A percentile compares a stretch with the other conserved stretches of the same genome.
Evolutionary conservation across 2,329 filamentous ascomycete genomes (phyloP).

Genomic region (Nemania sp.): DNA sequence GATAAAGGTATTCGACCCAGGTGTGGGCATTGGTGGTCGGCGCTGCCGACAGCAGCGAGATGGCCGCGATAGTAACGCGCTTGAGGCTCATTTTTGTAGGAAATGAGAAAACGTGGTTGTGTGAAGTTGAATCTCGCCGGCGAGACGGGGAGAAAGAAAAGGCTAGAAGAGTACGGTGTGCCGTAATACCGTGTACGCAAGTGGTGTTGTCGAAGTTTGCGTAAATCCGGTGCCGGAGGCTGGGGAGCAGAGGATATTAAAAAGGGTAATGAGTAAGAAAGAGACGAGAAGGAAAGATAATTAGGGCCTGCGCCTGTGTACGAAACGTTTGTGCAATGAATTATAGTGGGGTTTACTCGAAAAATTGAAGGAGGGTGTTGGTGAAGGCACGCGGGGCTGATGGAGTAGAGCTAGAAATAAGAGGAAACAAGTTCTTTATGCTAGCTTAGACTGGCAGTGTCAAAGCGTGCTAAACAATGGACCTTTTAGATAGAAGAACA

Average conservation of each 20-base stretch:
- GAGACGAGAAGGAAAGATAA: conserved; percentile 6
- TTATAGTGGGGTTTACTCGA: conserved; percentile 3
- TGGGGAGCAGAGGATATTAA: background rate
- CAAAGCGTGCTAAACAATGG: conserved; percentile 27
- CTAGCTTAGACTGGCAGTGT: conserved; percentile 21
- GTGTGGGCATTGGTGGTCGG: conserved; percentile 62
- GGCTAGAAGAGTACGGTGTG: background rate
- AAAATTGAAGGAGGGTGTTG: conserved; percentile 19
- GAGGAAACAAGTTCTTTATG: conserved; percentile 30
- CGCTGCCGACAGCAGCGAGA: conserved; percentile 39
- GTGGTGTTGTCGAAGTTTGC: background rate
- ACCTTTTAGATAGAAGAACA: conserved; percentile 24
- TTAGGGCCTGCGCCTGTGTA: conserved; percentile 18
- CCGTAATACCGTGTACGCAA: conserved; percentile 1
- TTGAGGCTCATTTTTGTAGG: conserved; percentile 27
- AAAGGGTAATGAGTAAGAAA: background rate
- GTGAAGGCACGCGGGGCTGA: conserved; percentile 2
- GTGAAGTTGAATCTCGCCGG: conserved; percentile 26
- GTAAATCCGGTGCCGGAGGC: background rate
- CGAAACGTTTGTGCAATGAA: conserved; percentile 3
- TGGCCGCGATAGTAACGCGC: conserved; percentile 19
- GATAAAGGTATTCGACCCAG: conserved; percentile 78
- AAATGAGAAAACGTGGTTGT: conserved; percentile 5
- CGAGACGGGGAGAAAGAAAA: conserved; percentile 27
- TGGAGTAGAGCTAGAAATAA: conserved; percentile 32